These are phyloP conservation scores for Zygnema circumcarinatum DNA, from an alignment of 139 green algal genomes.

Conservation along the genomic window DNA sequence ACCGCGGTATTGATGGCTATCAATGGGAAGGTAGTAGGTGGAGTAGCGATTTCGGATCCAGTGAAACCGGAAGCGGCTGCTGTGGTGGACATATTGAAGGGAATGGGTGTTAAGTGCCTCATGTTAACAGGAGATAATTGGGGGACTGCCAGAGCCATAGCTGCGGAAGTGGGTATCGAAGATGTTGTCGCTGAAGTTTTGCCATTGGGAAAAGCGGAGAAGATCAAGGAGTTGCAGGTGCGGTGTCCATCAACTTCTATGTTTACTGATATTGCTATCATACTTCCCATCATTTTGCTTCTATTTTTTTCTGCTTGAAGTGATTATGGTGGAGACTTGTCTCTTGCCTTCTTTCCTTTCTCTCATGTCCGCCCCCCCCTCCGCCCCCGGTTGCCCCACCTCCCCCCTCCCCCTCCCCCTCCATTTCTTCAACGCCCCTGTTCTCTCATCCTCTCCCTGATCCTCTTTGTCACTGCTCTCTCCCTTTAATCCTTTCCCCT, in stretches of 20 bases:
- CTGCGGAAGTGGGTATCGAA: slow-evolving; percentile 53
- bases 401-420: slow-evolving; percentile 19
- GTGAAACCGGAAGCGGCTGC: slow-evolving; percentile 88
- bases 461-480: background rate
- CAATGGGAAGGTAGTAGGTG: slow-evolving; percentile 65
- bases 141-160: slow-evolving; percentile 79
- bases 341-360: background rate
- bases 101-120: slow-evolving; percentile 63
- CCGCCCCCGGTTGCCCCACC: background rate
- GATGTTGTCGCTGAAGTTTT: slow-evolving; percentile 73
- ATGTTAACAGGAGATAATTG: slow-evolving; percentile 91
- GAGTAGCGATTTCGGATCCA: slow-evolving; percentile 85
- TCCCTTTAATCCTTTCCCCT: background rate
- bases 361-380: background rate
- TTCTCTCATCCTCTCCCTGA: background rate
- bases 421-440: background rate
- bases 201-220: slow-evolving; percentile 74
- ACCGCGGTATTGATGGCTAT: slow-evolving; percentile 77
- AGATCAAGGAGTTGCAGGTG: slow-evolving; percentile 66
- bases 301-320: too few relatives aligned
- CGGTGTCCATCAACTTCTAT: too few relatives aligned
- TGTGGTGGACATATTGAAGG: slow-evolving; percentile 76
- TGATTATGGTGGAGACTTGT: too few relatives aligned
- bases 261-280: too few relatives aligned
- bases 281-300: too few relatives aligned